Conservation (phyloP, 2,329 filamentous ascomycete genomes). For the Fusarium xyrophilum region DNA sequence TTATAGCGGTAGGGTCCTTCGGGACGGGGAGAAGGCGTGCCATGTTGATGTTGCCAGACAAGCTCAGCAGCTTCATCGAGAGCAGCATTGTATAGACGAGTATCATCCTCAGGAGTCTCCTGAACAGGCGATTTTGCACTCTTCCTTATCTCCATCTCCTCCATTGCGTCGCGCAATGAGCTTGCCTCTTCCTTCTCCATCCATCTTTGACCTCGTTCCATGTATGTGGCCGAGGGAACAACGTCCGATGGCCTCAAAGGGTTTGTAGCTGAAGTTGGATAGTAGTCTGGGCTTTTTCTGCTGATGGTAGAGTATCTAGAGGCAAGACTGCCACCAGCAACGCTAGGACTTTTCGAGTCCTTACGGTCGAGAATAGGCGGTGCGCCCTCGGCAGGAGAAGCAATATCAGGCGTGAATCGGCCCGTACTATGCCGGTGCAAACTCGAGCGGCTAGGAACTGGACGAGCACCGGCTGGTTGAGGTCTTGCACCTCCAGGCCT, state of each 20-base stretch:
- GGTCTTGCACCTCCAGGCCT: conserved; percentile 77
- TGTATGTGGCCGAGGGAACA: conserved; percentile 71
- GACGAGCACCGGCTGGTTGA: conserved; percentile 52
- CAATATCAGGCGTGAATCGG: conserved; percentile 44
- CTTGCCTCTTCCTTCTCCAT: conserved; percentile 81
- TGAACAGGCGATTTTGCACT: conserved; percentile 38
- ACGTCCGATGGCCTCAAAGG: conserved; percentile 66
- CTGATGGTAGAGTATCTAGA: conserved; percentile 59
- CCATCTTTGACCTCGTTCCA: conserved; percentile 76
- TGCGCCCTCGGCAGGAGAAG: conserved; percentile 40
- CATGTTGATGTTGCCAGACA: conserved; percentile 77
- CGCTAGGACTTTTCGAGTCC: conserved; percentile 49
- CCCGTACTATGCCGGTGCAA: conserved; percentile 41
- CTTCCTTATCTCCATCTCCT: conserved; percentile 70
- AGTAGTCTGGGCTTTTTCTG: conserved; percentile 59
- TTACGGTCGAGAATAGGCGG: conserved; percentile 37
- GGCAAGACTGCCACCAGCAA: conserved; percentile 53
- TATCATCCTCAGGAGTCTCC: conserved; percentile 57
- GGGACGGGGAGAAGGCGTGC: conserved; percentile 59
- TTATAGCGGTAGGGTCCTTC: conserved; percentile 72
- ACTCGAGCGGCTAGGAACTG: conserved; percentile 41
- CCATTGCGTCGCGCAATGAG: conserved; percentile 73
- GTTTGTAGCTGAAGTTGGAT: conserved; percentile 51
- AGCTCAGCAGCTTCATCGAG: conserved; percentile 80
- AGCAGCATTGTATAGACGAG: conserved; percentile 72